A percentile compares a stretch with the other conserved stretches of the same genome.
These are phyloP conservation scores for Zanthoxylum bungeanum DNA, from an alignment of 345 rosid genomes.

Conservation along the genomic window DNA sequence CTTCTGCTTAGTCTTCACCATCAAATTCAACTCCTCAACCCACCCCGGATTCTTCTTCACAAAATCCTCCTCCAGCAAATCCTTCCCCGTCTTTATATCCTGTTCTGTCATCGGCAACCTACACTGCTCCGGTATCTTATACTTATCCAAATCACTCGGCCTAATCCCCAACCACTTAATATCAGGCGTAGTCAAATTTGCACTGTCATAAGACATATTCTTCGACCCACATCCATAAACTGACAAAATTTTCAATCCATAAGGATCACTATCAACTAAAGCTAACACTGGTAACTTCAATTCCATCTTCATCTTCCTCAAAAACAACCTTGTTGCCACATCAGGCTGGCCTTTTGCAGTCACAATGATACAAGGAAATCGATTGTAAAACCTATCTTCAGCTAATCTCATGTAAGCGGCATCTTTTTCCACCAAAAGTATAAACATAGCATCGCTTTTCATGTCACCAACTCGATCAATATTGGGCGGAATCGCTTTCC, in stretches of 20 bases:
- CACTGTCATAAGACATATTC: slow-evolving; percentile 97
- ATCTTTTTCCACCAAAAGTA: slow-evolving; percentile 87
- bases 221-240: slow-evolving; percentile 97
- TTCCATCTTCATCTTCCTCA: slow-evolving; percentile 94
- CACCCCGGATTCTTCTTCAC: slow-evolving; percentile 99
- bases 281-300: slow-evolving; percentile 92
- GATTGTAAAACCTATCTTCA: slow-evolving; percentile 89
- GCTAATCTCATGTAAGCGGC: slow-evolving; percentile 94
- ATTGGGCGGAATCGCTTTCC: slow-evolving; percentile 95
- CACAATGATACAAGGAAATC: slow-evolving; percentile 93
- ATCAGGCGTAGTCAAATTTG: slow-evolving; percentile 91
- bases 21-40: slow-evolving; percentile 95
- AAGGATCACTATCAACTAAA: slow-evolving; percentile 94
- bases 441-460: slow-evolving; percentile 87
- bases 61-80: slow-evolving; percentile 90
- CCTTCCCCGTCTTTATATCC: slow-evolving; percentile 98
- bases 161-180: slow-evolving; percentile 95
- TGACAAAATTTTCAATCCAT: slow-evolving; percentile 86
- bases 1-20: slow-evolving; percentile 96
- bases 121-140: slow-evolving; percentile 86
- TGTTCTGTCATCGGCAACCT: slow-evolving; percentile 97
- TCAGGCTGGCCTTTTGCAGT: slow-evolving; percentile 97
- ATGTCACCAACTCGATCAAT: slow-evolving; percentile 94
- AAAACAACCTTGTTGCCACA: slow-evolving; percentile 90
- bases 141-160: slow-evolving; percentile 94